These are phyloP conservation scores for Apiospora saccharicola DNA, from an alignment of 2,329 filamentous ascomycete species.

Conservation along the genomic window DNA sequence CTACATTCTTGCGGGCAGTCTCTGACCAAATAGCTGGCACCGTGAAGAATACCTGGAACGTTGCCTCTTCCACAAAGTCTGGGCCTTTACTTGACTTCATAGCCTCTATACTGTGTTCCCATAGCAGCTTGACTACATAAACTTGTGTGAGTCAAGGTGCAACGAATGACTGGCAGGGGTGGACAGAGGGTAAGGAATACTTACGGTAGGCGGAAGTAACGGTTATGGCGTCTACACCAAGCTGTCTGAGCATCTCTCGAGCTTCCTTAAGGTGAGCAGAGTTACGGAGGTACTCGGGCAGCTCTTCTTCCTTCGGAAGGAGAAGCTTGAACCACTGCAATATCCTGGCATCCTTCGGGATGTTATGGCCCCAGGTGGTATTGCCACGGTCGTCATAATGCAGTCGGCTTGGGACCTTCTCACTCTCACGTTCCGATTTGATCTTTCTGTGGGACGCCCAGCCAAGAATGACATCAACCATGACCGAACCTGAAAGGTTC, in stretches of 20 bases:
- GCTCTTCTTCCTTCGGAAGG: slow-evolving; percentile 43
- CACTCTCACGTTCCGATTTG: slow-evolving; percentile 36
- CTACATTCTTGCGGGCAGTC: slow-evolving; percentile 45
- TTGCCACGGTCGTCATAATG: slow-evolving; percentile 24
- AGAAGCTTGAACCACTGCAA: slow-evolving; percentile 53
- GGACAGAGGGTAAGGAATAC: not conserved
- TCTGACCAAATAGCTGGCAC: not conserved
- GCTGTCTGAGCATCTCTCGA: rapidly evolving
- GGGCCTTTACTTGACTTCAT: not conserved
- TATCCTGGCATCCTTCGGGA: slow-evolving; percentile 34
- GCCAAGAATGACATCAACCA: slow-evolving; percentile 36
- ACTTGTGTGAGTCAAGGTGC: no score
- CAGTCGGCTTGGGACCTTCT: slow-evolving; percentile 44
- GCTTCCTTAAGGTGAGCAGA: slow-evolving; percentile 36
- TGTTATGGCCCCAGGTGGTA: slow-evolving; percentile 43
- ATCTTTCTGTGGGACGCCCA: slow-evolving; percentile 37
- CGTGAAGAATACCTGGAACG: not conserved
- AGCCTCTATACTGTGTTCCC: not conserved
- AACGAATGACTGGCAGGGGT: not conserved
- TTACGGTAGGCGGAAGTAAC: slow-evolving; percentile 2
- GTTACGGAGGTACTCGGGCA: slow-evolving; percentile 31
- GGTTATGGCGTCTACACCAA: slow-evolving; percentile 15
- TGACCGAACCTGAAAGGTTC: no score
- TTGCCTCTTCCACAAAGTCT: not conserved
- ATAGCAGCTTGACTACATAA: not conserved